Evolutionary conservation across 1,139 yeast genomes (phyloP).

Genomic region (Candida dubliniensis): DNA sequence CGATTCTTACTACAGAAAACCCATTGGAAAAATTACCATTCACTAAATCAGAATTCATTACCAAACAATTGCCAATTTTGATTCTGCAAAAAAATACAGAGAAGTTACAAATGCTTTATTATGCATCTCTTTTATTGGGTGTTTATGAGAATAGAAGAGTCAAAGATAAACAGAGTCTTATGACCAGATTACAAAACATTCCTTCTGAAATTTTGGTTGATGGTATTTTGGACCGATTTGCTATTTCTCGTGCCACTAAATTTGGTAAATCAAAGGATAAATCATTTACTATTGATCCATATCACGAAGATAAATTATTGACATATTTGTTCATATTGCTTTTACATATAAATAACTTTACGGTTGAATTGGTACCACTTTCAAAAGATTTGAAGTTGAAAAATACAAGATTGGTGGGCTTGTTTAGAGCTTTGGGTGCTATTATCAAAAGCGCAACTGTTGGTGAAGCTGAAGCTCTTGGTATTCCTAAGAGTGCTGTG

Average conservation of each 20-base stretch:
- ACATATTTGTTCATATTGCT: conserved; percentile 74
- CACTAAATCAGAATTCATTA: conserved; percentile 54
- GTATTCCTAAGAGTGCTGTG: conserved; percentile 67
- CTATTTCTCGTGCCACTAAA: conserved; percentile 62
- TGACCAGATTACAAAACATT: conserved; percentile 57
- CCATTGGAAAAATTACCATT: conserved; percentile 64
- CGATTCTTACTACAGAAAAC: conserved; percentile 52
- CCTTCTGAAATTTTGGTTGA: conserved; percentile 77
- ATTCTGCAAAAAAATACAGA: conserved; percentile 47
- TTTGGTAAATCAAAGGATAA: conserved; percentile 75
- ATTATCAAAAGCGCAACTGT: conserved; percentile 70
- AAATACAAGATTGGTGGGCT: conserved; percentile 66
- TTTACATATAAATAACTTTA: conserved; percentile 73
- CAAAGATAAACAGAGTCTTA: conserved; percentile 57
- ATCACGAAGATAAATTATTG: conserved; percentile 79
- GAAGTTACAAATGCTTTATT: conserved; percentile 70
- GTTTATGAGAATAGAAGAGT: conserved; percentile 72
- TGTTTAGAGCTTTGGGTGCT: conserved; percentile 85
- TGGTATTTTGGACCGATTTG: conserved; percentile 68
- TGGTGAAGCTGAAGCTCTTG: conserved; percentile 80
- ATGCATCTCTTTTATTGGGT: conserved; percentile 77
- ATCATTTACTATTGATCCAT: conserved; percentile 78
- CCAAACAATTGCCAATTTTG: conserved; percentile 47
- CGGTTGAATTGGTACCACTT: conserved; percentile 74
- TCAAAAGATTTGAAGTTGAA: conserved; percentile 84